Evolutionary conservation across 768 basidiomycete species (phyloP).

Genomic region (Saitozyma podzolica): DNA sequence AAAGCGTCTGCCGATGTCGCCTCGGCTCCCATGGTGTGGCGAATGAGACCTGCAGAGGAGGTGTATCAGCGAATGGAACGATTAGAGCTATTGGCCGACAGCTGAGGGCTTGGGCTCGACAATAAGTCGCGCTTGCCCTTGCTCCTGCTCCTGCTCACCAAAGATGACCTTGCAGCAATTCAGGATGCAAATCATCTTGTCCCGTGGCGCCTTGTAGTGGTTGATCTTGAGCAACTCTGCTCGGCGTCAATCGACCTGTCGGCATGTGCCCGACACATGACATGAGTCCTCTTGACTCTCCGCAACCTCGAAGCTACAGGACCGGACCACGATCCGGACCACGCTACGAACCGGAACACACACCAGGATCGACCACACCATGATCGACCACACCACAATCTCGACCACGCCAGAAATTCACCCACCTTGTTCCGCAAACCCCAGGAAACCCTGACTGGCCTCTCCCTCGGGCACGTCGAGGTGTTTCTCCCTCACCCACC

Average conservation of each 20-base stretch:
- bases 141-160: constrained; percentile 59
- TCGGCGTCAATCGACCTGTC: constrained; percentile 1
- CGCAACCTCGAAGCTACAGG: too few relatives aligned
- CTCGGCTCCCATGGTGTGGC: constrained; percentile 73
- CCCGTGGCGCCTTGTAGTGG: constrained; percentile 97
- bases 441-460: constrained; percentile 70
- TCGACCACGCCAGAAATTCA: background rate
- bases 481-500: constrained; percentile 84
- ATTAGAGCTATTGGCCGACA: background rate
- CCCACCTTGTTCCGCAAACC: constrained; percentile 52
- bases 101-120: constrained; percentile 7
- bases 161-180: constrained; percentile 99
- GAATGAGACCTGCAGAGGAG: constrained; percentile 68
- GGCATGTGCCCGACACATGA: background rate
- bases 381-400: background rate
- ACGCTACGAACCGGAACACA: too few relatives aligned
- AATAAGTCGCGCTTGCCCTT: constrained; percentile 3
- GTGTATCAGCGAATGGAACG: background rate
- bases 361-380: too few relatives aligned
- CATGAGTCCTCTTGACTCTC: background rate
- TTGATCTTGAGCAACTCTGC: constrained; percentile 91
- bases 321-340: too few relatives aligned
- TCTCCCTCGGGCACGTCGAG: constrained; percentile 76
- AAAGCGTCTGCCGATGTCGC: constrained; percentile 77
- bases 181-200: constrained; percentile 94